Base-by-base conservation (phyloP, 2,329 filamentous ascomycete species). In the Rachicladosporium sp. region DNA sequence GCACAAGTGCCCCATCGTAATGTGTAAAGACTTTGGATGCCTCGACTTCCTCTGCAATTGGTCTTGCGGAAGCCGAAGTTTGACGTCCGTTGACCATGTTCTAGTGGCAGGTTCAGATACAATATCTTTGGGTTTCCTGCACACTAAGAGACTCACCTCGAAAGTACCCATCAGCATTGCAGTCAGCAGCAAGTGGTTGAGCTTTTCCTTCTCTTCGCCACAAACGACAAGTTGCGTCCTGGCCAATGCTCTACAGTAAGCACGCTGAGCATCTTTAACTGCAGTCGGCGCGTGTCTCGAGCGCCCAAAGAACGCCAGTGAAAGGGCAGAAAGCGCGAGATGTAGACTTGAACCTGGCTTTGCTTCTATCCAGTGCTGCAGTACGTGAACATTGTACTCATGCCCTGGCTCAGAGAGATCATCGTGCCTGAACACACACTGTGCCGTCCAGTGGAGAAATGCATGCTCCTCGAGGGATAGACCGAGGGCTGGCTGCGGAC, bases 131-230 rank as follows among this genome's bases (percentile, higher is more conserved):
- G 15, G 3, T 19, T 19, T 19, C 15, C 15, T 19, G 15, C 15
- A 19, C 3, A 19, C 15, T 19, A 19, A 19, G 15, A 19, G 15
- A 19, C 15, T 19, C 15, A 19, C 15, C 34, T 51, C 47, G 15
- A 52, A 53, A 15, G 33, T 46, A 9, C 31, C 43, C 43, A 53
- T 43, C 11, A 53, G 34, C 45, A 51, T 43, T n/a, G 43, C 51
- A 2, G 51, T 43, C 7, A 51, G 43, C 6, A 53, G 39, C 7
- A 52, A 36, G 10, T 47, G 44, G 29, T 52, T 49, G 19, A 53
- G 46, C 7, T 19, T 47, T 31, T 50, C 43, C 35, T 45, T 43
- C 6, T 40, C 43, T 10, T 48, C 29, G 2, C 29, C 37, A 12
- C 33, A 30, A 13, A 53, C 46, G 13, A 51, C 48, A 10, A 42